These are phyloP conservation scores for Euclidium syriacum DNA, from an alignment of 345 rosid species.

Conservation along the genomic window DNA sequence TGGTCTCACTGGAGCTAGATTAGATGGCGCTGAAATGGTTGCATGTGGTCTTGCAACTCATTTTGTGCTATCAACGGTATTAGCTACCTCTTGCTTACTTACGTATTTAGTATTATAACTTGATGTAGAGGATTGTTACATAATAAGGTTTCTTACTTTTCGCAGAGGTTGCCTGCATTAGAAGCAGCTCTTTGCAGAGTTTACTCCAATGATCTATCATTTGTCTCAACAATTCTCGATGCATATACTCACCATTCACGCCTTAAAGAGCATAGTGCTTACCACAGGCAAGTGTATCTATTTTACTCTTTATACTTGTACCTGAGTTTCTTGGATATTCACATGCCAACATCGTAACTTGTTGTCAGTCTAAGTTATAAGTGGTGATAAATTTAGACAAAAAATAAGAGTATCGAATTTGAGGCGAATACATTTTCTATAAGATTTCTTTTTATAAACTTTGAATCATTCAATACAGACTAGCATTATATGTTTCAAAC, in stretches of 20 bases:
- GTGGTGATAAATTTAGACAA: too few species aligned
- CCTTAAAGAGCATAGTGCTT: slow-evolving; percentile 52
- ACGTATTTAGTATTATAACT: background rate
- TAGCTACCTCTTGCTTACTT: background rate
- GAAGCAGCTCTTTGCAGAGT: slow-evolving; percentile 48
- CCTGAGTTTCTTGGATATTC: background rate
- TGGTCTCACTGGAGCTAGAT: slow-evolving; percentile 67
- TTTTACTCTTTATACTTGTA: background rate
- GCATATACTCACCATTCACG: slow-evolving; percentile 42
- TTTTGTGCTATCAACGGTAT: slow-evolving; percentile 62
- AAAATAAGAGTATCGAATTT: too few species aligned
- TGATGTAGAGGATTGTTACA: background rate
- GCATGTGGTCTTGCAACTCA: slow-evolving; percentile 93
- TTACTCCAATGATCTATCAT: slow-evolving; percentile 42
- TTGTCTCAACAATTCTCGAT: slow-evolving; percentile 45
- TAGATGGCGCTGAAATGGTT: slow-evolving; percentile 87
- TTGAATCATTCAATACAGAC: too few species aligned
- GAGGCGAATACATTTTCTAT: too few species aligned
- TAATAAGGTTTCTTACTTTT: background rate
- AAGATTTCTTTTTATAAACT: too few species aligned
- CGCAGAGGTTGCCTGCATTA: slow-evolving; percentile 49
- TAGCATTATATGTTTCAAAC: too few species aligned
- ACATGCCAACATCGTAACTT: background rate
- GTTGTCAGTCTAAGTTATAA: too few species aligned
- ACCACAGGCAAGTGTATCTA: slow-evolving; percentile 37